Evolutionary conservation across 768 basidiomycete species (phyloP).

Genomic region (Trametes cingulata): DNA sequence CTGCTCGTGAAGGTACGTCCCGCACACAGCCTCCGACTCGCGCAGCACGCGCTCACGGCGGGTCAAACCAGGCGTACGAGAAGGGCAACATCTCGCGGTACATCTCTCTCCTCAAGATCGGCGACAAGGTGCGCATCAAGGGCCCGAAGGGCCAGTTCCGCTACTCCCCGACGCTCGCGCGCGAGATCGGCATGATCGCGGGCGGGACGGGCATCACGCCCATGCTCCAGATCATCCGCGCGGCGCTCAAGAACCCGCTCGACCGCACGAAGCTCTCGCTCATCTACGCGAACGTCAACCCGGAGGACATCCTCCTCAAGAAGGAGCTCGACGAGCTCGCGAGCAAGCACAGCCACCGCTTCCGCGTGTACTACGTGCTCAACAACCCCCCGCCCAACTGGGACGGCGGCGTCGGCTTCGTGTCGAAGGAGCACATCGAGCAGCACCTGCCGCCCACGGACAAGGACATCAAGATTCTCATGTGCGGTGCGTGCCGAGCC

Average conservation of each 20-base stretch:
- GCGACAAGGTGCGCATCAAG: conserved; percentile 87
- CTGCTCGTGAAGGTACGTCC: conserved; percentile 87
- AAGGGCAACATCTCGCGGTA: conserved; percentile 95
- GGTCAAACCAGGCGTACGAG: conserved; percentile 75
- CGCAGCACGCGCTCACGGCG: conserved; percentile 4
- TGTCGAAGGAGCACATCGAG: conserved; percentile 89
- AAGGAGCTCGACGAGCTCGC: conserved; percentile 83
- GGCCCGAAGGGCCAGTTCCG: conserved; percentile 96
- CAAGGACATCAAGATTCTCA: conserved; percentile 73
- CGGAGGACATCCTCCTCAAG: conserved; percentile 90
- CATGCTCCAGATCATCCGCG: conserved; percentile 97
- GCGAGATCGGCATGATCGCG: conserved; percentile 92
- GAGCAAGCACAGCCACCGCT: conserved; percentile 58
- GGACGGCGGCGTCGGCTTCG: conserved; percentile 90
- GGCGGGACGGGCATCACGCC: conserved; percentile 99
- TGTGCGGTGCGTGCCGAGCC: conserved; percentile 63
- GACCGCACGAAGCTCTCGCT: conserved; percentile 84
- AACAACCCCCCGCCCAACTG: conserved; percentile 91
- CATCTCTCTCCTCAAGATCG: conserved; percentile 78
- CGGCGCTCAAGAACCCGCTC: conserved; percentile 84
- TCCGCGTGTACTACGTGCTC: conserved; percentile 87
- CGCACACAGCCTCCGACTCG: background rate
- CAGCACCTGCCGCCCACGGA: conserved; percentile 64
- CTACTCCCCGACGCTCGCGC: conserved; percentile 72
- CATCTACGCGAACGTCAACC: conserved; percentile 95